phyloP scores from a whole-genome alignment of 768 basidiomycete species.

The Suillus occidentalis region DNA sequence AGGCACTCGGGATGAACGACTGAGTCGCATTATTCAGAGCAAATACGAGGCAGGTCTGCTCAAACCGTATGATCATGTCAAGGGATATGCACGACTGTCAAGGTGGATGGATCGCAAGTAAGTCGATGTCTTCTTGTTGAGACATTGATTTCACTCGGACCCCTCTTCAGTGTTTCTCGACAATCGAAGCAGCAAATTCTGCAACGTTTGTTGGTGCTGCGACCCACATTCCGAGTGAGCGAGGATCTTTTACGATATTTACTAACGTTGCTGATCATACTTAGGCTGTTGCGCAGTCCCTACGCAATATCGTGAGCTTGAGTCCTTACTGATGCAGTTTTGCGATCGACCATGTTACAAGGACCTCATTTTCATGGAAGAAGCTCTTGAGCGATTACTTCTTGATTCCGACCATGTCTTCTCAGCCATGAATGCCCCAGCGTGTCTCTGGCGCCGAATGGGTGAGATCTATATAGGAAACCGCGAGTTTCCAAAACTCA shows the following conservation, averaged over 20 bases:
- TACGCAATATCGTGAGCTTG: slow-evolving; percentile 63
- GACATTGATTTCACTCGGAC: neutral
- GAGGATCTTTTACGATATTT: neutral
- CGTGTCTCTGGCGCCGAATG: too few species aligned
- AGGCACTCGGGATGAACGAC: slow-evolving; percentile 85
- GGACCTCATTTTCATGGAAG: too few species aligned
- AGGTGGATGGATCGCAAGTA: slow-evolving; percentile 60
- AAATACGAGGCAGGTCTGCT: slow-evolving; percentile 96
- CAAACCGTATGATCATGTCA: slow-evolving; percentile 92
- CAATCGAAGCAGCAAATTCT: slow-evolving; percentile 91
- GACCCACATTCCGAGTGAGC: slow-evolving; percentile 83
- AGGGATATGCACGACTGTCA: too few species aligned
- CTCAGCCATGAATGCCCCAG: too few species aligned
- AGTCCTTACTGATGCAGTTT: too few species aligned
- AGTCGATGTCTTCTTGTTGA: slow-evolving; percentile 18
- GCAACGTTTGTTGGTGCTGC: slow-evolving; percentile 80
- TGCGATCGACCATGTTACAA: too few species aligned
- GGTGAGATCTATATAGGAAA: too few species aligned
- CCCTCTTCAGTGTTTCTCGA: slow-evolving; percentile 70
- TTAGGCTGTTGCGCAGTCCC: slow-evolving; percentile 40
- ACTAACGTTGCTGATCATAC: slow-evolving; percentile 2
- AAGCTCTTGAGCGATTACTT: too few species aligned
- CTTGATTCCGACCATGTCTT: too few species aligned
- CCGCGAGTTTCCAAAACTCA: too few species aligned
- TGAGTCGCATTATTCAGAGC: slow-evolving; percentile 88